A percentile compares a stretch with the other conserved stretches of the same genome.
Conservation (phyloP, 169 alveolate species). For the Plasmodium yoelii region DNA sequence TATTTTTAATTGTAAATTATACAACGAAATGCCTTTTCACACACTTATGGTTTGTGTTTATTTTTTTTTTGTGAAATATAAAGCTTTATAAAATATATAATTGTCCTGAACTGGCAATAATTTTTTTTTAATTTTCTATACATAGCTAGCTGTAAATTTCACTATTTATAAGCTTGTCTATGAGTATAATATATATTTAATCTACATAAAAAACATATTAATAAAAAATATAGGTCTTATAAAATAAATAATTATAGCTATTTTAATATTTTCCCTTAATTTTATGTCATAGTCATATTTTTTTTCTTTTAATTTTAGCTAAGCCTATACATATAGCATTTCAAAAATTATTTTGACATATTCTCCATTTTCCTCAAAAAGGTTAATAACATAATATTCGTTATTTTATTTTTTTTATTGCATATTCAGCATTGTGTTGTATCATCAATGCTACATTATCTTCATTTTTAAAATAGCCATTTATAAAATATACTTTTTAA, state of each 20-base stretch:
- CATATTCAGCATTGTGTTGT: too few species aligned
- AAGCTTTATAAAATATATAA: conserved; percentile 2
- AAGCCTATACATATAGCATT: too few species aligned
- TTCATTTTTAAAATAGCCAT: too few species aligned
- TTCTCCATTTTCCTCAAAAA: too few species aligned
- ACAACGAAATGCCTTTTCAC: neutral
- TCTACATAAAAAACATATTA: neutral
- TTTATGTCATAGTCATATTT: neutral
- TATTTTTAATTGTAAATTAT: neutral
- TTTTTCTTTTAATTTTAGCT: too few species aligned
- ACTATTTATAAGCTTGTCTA: neutral
- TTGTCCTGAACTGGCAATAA: conserved; percentile 17
- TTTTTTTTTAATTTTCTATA: conserved; percentile 10
- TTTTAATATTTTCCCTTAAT: neutral
- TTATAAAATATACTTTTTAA: too few species aligned
- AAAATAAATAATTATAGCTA: neutral
- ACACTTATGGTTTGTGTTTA: neutral
- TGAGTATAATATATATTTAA: neutral
- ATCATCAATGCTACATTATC: too few species aligned
- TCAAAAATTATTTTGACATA: too few species aligned
- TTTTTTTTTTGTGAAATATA: conserved; percentile 3
- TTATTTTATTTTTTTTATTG: too few species aligned
- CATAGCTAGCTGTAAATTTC: conserved; percentile 23
- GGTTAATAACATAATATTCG: too few species aligned
- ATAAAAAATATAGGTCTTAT: neutral